A percentile compares a stretch with the other conserved stretches of the same genome.
phyloP scores from a whole-genome alignment of 2,329 filamentous ascomycete genomes.

The Pestalotiopsis sp. region DNA sequence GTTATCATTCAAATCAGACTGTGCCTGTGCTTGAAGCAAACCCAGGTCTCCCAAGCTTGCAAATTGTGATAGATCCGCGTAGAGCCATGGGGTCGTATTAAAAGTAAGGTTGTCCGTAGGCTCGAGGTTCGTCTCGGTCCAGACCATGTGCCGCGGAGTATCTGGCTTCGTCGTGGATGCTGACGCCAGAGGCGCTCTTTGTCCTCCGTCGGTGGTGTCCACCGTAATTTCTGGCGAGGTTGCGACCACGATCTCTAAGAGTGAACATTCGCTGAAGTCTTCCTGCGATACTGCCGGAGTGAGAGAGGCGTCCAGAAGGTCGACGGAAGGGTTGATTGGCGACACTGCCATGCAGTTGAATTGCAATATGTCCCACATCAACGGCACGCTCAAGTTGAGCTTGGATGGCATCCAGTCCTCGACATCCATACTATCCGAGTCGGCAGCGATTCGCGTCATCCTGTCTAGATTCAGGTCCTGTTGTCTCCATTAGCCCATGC shows the following conservation, averaged over 20 bases:
- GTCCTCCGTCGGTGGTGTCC: slow-evolving; percentile 51
- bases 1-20: slow-evolving; percentile 20
- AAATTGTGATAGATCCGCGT: slow-evolving; percentile 41
- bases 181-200: slow-evolving; percentile 44
- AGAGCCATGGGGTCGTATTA: slow-evolving; percentile 43
- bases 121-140: slow-evolving; percentile 31
- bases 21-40: slow-evolving; percentile 28
- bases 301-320: slow-evolving; percentile 44
- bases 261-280: slow-evolving; percentile 35
- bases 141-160: slow-evolving; percentile 22
- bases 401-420: slow-evolving; percentile 54
- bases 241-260: slow-evolving; percentile 50
- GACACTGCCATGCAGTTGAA: slow-evolving; percentile 42
- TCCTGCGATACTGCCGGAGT: slow-evolving; percentile 29
- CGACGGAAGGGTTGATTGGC: slow-evolving; percentile 34
- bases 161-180: slow-evolving; percentile 22
- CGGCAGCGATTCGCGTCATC: slow-evolving; percentile 49
- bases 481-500: not conserved
- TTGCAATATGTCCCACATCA: slow-evolving; percentile 55
- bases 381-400: slow-evolving; percentile 50
- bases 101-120: slow-evolving; percentile 37
- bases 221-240: slow-evolving; percentile 52
- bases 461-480: slow-evolving; percentile 48
- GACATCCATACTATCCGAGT: slow-evolving; percentile 45
- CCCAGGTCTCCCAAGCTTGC: slow-evolving; percentile 37